Conservation (phyloP, 768 basidiomycete genomes). For the Hericium rajendrae region DNA sequence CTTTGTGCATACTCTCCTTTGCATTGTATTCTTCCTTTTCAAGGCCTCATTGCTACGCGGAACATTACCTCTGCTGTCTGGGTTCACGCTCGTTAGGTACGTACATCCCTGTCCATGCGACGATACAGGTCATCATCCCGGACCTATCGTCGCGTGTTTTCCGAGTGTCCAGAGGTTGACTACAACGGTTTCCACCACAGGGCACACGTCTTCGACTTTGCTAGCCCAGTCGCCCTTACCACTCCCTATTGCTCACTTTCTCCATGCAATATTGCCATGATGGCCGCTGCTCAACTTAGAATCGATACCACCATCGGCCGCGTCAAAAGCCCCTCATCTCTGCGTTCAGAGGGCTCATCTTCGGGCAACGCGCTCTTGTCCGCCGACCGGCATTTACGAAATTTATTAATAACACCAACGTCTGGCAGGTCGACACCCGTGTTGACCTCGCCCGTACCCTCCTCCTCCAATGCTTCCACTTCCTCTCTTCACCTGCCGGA, state of each 20-base stretch:
- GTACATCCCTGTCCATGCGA: no score
- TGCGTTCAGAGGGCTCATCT: neutral
- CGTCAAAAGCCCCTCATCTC: constrained; percentile 14
- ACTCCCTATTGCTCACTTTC: constrained; percentile 7
- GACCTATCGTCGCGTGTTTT: no score
- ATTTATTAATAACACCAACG: neutral
- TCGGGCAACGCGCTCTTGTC: neutral
- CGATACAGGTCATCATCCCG: no score
- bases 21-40: constrained; percentile 4
- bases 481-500: constrained; percentile 17
- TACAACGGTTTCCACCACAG: neutral
- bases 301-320: constrained; percentile 24
- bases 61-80: neutral
- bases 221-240: neutral
- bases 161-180: no score
- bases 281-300: constrained; percentile 21
- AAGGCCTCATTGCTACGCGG: neutral
- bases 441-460: constrained; percentile 7
- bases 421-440: constrained; percentile 12
- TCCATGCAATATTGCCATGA: constrained; percentile 13
- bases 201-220: neutral
- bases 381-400: constrained; percentile 10
- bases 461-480: constrained; percentile 14
- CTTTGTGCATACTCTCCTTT: constrained; percentile 1
- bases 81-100: neutral